Conservation (phyloP, 2,329 filamentous ascomycete genomes). For the Ceratocystis ficicola region DNA sequence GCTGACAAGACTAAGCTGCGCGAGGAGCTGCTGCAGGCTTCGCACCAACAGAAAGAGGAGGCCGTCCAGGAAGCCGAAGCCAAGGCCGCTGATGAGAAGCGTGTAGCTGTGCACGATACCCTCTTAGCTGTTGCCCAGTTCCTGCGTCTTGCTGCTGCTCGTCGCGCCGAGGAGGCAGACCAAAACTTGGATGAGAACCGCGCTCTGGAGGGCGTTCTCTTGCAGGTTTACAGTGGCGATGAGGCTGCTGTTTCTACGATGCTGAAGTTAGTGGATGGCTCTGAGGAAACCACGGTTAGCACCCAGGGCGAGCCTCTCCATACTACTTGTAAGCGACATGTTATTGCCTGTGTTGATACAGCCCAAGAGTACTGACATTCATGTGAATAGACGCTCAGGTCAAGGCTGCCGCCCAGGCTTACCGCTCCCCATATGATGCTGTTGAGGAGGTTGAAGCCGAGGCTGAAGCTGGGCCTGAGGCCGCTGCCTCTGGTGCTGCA, state of each 20-base stretch:
- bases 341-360: not conserved
- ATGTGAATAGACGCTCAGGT: conserved; percentile 30
- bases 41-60: conserved; percentile 44
- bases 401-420: conserved; percentile 39
- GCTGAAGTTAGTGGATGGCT: conserved; percentile 63
- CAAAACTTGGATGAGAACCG: conserved; percentile 58
- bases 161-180: conserved; percentile 57
- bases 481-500: not conserved
- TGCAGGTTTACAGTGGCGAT: conserved; percentile 69
- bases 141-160: conserved; percentile 63
- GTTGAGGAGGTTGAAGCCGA: conserved; percentile 23
- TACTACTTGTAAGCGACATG: conserved; percentile 54
- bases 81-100: conserved; percentile 31
- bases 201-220: conserved; percentile 67
- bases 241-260: conserved; percentile 61
- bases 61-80: conserved; percentile 40
- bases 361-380: not conserved
- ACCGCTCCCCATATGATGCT: conserved; percentile 35
- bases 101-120: conserved; percentile 43
- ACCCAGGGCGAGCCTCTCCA: conserved; percentile 52
- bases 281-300: conserved; percentile 52
- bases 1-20: conserved; percentile 49
- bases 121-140: conserved; percentile 66
- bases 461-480: conserved; percentile 20
- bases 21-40: conserved; percentile 41